Evolutionary conservation across 2,329 filamentous ascomycete genomes (phyloP), one percentile per base, ranked within the genome.

Genomic region (Aspergillus sojae): DNA sequence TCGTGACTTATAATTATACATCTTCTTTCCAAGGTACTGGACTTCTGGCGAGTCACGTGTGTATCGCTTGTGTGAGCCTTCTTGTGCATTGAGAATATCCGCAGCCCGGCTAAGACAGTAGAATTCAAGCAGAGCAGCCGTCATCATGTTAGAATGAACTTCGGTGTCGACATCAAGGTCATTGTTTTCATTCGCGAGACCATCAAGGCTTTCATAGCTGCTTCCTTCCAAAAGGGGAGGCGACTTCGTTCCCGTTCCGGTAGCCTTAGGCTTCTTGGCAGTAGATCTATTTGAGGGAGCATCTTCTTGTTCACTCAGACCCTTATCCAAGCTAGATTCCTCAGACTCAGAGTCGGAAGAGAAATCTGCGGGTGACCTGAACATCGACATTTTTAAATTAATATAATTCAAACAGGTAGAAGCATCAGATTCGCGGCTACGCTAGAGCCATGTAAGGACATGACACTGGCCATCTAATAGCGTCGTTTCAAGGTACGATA

Each of bases 101-200:
- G 77, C 76, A n/a, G 80, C 80, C 60, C 77, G 76, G 41, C 70
- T 79, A 16, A 78, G 68, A 56, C 79, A 81, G 64, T 79, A 82
- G 61, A 81, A 81, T 61, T 82, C 80, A 5, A 82, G 71, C 16
- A 82, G 68, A 1, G 80, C 78, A 16, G 78, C 72, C 19, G 80
- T 80, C 75, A 82, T 77, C 52, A 81, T 71, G 41, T 77, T 75
- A 41, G 76, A 72, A 68, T 81, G 79, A 5, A 71, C 74, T 41
- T 78, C 75, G 5, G 71, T 67, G 62, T 79, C 75, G 4, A 74
- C 63, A 54, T 74, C 74, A 14, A 73, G 66, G 6, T 71, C 61
- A 16, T 71, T 70, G 26, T 70, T 68, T n/a, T 28, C 39, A 50
- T 9, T 36, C 16, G 71, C 66, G 56, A 60, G 28, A 14, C 46